Base-by-base conservation (phyloP, 1,139 yeast species). In the Kurtzmaniella quercitrusa region DNA sequence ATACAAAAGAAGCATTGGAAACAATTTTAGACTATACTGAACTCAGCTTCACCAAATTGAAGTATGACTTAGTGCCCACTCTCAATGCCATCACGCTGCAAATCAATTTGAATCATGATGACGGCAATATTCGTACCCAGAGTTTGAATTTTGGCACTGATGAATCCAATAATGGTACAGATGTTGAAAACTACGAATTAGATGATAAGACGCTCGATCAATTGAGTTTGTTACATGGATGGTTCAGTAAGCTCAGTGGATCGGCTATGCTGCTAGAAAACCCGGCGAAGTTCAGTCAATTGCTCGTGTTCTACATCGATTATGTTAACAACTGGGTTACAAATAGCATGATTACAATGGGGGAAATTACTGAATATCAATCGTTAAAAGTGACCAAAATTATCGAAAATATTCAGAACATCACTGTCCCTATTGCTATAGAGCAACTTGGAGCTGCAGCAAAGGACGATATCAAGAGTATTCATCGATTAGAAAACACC, bases 401-500 rank as follows among this genome's bases (percentile, higher is more conserved):
- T 16, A 61, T 68, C 9, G 58, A 48, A 4, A 19, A 40, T 23
- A 14, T 49, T 6, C 44, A 41, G 18, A 52, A 55, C 33, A 46
- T 49, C 2, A 54, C 61, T 0, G 47, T 59, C 21, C 57, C 59
- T 4, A 47, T 49, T 15, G 44, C 46, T 15, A 39, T 53, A 12
- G 47, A 50, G 6, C 51, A 54, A 14, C 15, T 43, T 12, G 40
- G 36, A 27, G 23, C 8, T 8, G 21, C 37, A 16, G 53, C 59
- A 6, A 47, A 47, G 16, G 57, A 57, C 41, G 47, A 47, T 27
- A 53, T 62, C 33, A 59, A 56, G 25, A 62, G 68, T 15, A 70
- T 64, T 52, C 67, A 68, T 46, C 78, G 75, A 50, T 55, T 79
- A 37, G 57, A 57, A 12, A 80, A 79, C 53, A 58, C 77, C 25